phyloP scores from a whole-genome alignment of 148 eudicot genomes.

The Rhododendron simsii region DNA sequence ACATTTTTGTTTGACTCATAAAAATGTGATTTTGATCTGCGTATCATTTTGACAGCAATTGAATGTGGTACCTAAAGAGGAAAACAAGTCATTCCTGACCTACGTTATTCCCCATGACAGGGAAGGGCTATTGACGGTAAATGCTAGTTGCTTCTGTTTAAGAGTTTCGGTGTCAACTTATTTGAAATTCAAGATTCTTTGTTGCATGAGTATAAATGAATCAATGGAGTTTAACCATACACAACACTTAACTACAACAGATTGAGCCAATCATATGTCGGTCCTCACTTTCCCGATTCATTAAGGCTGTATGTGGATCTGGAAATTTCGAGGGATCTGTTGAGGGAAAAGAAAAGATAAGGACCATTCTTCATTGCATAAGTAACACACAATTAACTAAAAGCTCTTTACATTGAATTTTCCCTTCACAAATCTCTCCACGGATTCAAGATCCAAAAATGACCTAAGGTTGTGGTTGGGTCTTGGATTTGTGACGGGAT shows the following conservation, averaged over 20 bases:
- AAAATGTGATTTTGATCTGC: not conserved
- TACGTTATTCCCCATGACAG: slow-evolving; percentile 66
- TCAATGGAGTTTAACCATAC: not conserved
- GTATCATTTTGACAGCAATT: slow-evolving; percentile 40
- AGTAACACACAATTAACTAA: not conserved
- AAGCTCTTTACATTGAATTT: not conserved
- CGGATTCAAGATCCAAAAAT: not conserved
- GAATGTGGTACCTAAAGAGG: slow-evolving; percentile 69
- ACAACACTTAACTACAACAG: not conserved
- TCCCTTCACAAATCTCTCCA: not conserved
- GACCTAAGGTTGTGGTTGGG: not conserved
- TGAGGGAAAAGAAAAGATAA: not conserved
- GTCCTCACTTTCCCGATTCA: not conserved
- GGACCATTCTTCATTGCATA: not conserved
- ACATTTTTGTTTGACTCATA: not conserved
- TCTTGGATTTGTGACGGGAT: not conserved
- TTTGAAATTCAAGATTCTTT: not conserved
- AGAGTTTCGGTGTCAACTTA: not conserved
- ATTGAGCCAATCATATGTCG: not conserved
- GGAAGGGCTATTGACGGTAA: slow-evolving; percentile 66
- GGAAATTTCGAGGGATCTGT: not conserved
- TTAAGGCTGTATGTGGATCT: not conserved
- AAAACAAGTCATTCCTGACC: slow-evolving; percentile 66
- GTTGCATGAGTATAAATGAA: not conserved
- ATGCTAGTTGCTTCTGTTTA: not conserved